A percentile compares a stretch with the other conserved stretches of the same genome.
Evolutionary conservation across 2,329 filamentous ascomycete genomes (phyloP).

Genomic region (Sarocladium brachiariae): DNA sequence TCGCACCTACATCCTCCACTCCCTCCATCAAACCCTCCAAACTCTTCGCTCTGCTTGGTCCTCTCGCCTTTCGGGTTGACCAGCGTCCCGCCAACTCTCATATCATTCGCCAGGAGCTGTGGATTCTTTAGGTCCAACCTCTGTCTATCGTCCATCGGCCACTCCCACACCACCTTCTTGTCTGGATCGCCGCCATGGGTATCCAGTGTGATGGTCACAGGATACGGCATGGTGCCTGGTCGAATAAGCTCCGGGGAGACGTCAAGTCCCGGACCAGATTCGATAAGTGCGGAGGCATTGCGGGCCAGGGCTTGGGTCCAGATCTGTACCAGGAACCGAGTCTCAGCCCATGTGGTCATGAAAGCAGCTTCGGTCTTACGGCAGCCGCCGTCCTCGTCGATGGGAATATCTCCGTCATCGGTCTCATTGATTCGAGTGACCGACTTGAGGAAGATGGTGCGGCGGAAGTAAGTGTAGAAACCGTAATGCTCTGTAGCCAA

Average conservation of each 20-base stretch:
- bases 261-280: conserved; percentile 18
- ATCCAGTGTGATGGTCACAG: conserved; percentile 53
- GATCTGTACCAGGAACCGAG: conserved; percentile 57
- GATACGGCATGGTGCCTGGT: conserved; percentile 58
- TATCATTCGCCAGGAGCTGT: conserved; percentile 40
- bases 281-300: conserved; percentile 34
- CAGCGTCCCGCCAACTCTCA: conserved; percentile 42
- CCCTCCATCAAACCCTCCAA: conserved; percentile 58
- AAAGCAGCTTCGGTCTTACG: conserved; percentile 45
- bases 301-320: conserved; percentile 48
- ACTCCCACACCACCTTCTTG: conserved; percentile 48
- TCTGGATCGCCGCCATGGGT: conserved; percentile 51
- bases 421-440: conserved; percentile 40
- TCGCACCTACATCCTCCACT: conserved; percentile 55
- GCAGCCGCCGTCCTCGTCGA: conserved; percentile 50
- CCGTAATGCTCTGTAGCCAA: conserved; percentile 79
- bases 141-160: conserved; percentile 41
- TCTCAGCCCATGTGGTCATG: conserved; percentile 52
- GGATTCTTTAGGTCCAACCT: conserved; percentile 36
- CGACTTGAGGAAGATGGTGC: conserved; percentile 73
- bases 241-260: conserved; percentile 24
- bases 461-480: conserved; percentile 89
- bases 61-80: conserved; percentile 42
- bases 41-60: conserved; percentile 29
- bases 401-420: conserved; percentile 31